Evolutionary conservation across 2,329 filamentous ascomycete species (phyloP).

Genomic region (Aureobasidium sp.): DNA sequence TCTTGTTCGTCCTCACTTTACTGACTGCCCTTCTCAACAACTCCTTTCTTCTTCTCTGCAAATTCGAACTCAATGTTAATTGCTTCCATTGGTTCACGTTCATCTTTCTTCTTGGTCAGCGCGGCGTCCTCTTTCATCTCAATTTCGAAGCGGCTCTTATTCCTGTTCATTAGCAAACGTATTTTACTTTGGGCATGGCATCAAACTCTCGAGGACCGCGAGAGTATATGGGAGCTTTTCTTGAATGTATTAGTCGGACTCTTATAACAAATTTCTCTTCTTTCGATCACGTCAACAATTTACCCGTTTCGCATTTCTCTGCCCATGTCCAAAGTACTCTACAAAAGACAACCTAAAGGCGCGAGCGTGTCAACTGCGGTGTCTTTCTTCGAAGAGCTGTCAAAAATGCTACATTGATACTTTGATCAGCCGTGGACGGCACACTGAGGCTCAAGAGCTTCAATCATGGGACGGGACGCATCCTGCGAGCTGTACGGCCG

Average conservation of each 20-base stretch:
- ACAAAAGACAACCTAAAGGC: background rate
- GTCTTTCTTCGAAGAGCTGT: background rate
- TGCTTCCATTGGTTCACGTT: constrained; percentile 4
- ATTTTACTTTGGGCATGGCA: background rate
- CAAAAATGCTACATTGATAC: background rate
- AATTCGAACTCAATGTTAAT: constrained; percentile 11
- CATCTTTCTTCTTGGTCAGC: background rate
- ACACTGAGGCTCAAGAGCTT: background rate
- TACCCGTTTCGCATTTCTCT: background rate
- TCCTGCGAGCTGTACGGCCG: background rate
- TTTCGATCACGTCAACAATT: background rate
- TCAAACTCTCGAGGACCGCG: background rate
- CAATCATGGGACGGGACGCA: background rate
- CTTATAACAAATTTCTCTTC: background rate
- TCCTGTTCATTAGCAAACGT: background rate
- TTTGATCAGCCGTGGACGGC: background rate
- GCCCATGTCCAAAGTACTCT: background rate
- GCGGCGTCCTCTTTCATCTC: constrained; percentile 2
- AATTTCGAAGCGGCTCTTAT: background rate
- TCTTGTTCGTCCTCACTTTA: constrained; percentile 1
- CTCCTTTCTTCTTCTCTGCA: background rate
- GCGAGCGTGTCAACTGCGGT: background rate
- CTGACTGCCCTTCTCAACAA: background rate
- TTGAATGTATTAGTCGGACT: background rate
- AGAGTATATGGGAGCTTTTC: background rate